Conservation (phyloP, 2,329 filamentous ascomycete genomes). For the Penicillium sp. region DNA sequence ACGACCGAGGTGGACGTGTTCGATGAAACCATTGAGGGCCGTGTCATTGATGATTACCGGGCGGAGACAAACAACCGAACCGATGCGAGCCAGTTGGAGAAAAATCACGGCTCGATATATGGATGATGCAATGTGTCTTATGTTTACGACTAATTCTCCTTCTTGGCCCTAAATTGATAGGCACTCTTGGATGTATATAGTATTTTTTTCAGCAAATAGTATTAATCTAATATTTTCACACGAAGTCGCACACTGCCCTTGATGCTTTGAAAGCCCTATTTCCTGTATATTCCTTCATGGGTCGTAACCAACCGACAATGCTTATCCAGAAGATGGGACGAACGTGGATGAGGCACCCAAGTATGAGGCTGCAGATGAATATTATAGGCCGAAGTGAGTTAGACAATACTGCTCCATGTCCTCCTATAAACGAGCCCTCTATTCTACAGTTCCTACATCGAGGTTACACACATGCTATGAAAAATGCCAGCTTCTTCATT, state of each 20-base stretch:
- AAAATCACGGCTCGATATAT: conserved; percentile 28
- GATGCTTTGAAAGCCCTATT: not conserved
- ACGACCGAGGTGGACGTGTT: conserved; percentile 57
- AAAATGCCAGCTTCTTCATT: conserved; percentile 2
- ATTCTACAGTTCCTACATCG: conserved; percentile 5
- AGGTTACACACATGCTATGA: not conserved
- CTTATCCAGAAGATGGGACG: conserved; percentile 11
- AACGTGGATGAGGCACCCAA: not conserved
- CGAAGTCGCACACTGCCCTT: too few species aligned
- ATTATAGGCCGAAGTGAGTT: conserved; percentile 6
- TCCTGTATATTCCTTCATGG: not conserved
- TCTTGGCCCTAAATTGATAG: not conserved
- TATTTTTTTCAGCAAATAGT: not conserved
- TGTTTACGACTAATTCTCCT: conserved; percentile 16
- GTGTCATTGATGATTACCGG: conserved; percentile 31
- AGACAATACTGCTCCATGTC: not conserved
- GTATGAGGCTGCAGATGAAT: conserved; percentile 6
- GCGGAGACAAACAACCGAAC: conserved; percentile 50
- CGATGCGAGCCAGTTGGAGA: conserved; percentile 56
- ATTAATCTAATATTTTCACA: conserved; percentile 1
- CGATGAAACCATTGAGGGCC: conserved; percentile 35
- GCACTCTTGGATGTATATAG: conserved; percentile 3
- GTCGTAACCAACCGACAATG: conserved; percentile 54
- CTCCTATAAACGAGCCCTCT: not conserved
- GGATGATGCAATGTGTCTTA: conserved; percentile 22